These are phyloP conservation scores for Mycena indigotica DNA, from an alignment of 768 basidiomycete genomes.

Conservation along the genomic window DNA sequence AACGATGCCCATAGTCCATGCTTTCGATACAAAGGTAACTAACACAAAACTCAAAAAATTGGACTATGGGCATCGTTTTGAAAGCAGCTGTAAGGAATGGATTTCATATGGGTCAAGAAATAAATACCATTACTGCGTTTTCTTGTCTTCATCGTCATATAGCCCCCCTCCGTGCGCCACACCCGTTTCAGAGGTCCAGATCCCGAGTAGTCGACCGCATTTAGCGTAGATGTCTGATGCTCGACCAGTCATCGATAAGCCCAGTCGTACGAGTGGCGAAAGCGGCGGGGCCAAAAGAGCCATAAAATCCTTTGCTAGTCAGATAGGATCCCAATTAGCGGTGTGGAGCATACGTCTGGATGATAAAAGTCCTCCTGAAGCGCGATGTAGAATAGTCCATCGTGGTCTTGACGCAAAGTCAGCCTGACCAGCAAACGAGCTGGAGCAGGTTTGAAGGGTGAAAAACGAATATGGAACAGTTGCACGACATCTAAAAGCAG, in stretches of 20 bases:
- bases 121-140: not conserved
- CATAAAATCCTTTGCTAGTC: conserved; percentile 41
- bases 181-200: conserved; percentile 26
- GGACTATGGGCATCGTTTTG: not conserved
- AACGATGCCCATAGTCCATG: not conserved
- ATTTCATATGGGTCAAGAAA: not conserved
- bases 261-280: conserved; percentile 36
- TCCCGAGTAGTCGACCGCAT: conserved; percentile 35
- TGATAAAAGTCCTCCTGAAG: conserved; percentile 64
- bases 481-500: conserved; percentile 58
- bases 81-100: not conserved
- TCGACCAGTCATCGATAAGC: conserved; percentile 29
- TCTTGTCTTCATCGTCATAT: conserved; percentile 10
- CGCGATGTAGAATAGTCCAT: conserved; percentile 46
- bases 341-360: conserved; percentile 46
- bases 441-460: conserved; percentile 45
- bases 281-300: conserved; percentile 46
- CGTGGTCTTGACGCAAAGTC: conserved; percentile 45
- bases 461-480: conserved; percentile 53
- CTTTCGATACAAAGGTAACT: not conserved
- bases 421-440: conserved; percentile 53
- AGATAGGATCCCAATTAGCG: no score
- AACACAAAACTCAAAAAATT: not conserved
- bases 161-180: conserved; percentile 6
- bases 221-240: conserved; percentile 33